A percentile compares a stretch with the other conserved stretches of the same genome.
Evolutionary conservation across 2,329 filamentous ascomycete species (phyloP).

Genomic region (Penicillium sp.): DNA sequence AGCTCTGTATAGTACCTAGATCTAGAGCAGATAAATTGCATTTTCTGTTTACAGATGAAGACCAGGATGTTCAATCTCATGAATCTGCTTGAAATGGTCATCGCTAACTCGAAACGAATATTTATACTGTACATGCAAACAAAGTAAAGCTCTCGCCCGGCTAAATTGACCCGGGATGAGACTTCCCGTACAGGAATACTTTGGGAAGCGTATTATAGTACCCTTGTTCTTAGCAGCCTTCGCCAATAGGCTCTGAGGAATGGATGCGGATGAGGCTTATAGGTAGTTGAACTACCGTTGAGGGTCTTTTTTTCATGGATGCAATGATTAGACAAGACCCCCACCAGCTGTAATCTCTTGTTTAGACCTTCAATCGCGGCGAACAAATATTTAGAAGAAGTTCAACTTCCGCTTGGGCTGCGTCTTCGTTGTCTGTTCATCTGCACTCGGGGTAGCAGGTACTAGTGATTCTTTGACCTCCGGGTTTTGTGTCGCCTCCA

Average conservation of each 20-base stretch:
- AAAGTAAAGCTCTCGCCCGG: background rate
- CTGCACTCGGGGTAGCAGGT: slow-evolving; percentile 7
- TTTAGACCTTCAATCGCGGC: background rate
- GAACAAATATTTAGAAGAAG: slow-evolving; percentile 27
- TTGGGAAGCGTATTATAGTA: background rate
- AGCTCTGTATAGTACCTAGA: slow-evolving; percentile 17
- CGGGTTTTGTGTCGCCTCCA: slow-evolving; percentile 4
- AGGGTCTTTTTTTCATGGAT: background rate
- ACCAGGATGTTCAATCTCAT: background rate
- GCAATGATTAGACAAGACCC: background rate
- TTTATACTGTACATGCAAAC: background rate
- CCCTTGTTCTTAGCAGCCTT: background rate
- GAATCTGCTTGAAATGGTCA: background rate
- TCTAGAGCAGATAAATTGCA: slow-evolving; percentile 14
- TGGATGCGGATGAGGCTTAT: background rate
- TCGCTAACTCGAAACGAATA: background rate
- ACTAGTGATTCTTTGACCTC: slow-evolving; percentile 18
- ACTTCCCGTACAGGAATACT: background rate
- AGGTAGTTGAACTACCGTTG: background rate
- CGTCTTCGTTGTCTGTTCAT: slow-evolving; percentile 11
- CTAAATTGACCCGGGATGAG: background rate
- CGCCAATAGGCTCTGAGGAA: background rate
- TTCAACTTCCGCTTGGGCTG: slow-evolving; percentile 26
- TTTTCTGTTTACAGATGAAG: slow-evolving; percentile 1
- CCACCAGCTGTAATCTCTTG: background rate